Evolutionary conservation across 768 basidiomycete genomes (phyloP), one percentile per base, ranked within the genome.

Genomic region (Boletus pseudopeckii): DNA sequence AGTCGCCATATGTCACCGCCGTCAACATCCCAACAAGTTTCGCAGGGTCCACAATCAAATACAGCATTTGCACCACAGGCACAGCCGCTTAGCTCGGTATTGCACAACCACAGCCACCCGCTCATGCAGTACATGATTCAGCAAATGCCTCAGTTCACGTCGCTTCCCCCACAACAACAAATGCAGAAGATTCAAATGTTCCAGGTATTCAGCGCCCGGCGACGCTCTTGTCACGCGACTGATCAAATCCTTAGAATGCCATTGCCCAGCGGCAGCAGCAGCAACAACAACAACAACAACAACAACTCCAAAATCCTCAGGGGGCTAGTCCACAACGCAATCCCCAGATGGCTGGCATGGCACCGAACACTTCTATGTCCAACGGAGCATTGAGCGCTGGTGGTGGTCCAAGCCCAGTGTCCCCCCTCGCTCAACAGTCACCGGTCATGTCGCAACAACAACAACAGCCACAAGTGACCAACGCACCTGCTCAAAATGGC

Each of bases 91-190:
- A 73, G 74, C 49, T 68, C 75, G 41, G 66, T 83, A n/a, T 61
- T 88, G 63, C 81, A 81, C 53, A 72, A 67, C 53, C 84, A 81
- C 5, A 66, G 55, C 11, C 82, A 89, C 64, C 81, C 83, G 22
- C 72, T 87, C 51, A 67, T 84, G 67, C 76, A 79, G 53, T 80
- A 83, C 59, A 74, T 88, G 72, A 57, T 72, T 10, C 70, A 75
- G 36, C 70, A 70, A 22, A 64, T 83, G 1, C 86, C 84, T 7
- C 75, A 75, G 11, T 88, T 88, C 58, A 70, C 74, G 56, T 62
- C 61, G 18, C 66, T 86, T 52, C 76, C 84, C 10, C 39, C 75
- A 2, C 78, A 74, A 53, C 71, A 76, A 60, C 85, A 89, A 70
- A 62, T 88, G 57, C 85, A 85, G 67, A 81, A 76, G 63, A 72